These are phyloP conservation scores for Skeletonema marinoi DNA, from an alignment of 108 stramenopile genomes.

Conservation along the genomic window DNA sequence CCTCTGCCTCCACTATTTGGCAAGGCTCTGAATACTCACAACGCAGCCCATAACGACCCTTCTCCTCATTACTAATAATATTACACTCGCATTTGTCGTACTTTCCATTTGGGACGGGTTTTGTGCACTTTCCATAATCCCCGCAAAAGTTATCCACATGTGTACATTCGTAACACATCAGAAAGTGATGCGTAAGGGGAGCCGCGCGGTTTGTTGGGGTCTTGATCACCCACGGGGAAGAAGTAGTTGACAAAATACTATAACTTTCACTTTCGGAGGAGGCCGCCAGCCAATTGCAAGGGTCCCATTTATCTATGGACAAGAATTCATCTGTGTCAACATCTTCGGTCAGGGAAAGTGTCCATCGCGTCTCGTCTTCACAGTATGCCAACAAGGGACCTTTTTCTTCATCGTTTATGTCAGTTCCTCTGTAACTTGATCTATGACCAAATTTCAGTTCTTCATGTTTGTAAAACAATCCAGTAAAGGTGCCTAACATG, in stretches of 20 bases:
- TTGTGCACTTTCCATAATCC: neutral
- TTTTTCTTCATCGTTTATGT: neutral
- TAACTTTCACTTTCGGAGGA: neutral
- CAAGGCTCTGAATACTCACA: neutral
- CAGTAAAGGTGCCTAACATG: constrained; percentile 16
- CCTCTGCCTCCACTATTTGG: neutral
- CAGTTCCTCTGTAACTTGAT: neutral
- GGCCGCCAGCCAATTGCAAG: neutral
- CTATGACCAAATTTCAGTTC: neutral
- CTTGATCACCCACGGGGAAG: neutral
- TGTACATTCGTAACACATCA: neutral
- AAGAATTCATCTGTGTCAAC: neutral
- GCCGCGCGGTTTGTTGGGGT: neutral
- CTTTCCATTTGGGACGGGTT: too few relatives aligned
- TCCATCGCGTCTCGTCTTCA: neutral
- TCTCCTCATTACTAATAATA: neutral
- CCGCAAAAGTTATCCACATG: neutral
- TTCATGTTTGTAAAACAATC: neutral
- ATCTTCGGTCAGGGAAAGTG: neutral
- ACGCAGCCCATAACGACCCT: neutral
- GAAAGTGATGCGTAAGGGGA: neutral
- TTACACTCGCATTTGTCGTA: neutral
- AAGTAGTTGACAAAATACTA: neutral
- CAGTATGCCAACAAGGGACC: neutral
- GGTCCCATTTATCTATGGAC: neutral